Evolutionary conservation across 768 basidiomycete species (phyloP).

Genomic region (Sistotremastrum niveocremeum): DNA sequence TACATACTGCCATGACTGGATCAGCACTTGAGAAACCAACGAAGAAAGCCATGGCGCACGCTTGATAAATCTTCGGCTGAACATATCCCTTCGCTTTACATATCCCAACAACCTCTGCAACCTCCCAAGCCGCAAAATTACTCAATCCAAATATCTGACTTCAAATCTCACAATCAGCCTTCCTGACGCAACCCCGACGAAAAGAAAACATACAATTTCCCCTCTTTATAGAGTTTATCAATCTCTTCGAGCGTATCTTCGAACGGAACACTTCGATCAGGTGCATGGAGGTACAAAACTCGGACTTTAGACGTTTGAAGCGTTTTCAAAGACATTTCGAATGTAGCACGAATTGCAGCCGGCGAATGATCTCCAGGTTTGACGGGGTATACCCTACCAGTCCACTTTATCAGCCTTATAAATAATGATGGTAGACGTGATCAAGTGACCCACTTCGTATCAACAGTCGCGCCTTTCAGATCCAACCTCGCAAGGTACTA

Average conservation of each 20-base stretch:
- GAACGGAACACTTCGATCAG: constrained; percentile 43
- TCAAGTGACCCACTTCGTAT: constrained; percentile 29
- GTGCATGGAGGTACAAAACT: constrained; percentile 46
- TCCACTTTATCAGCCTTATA: background rate
- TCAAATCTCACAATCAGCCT: background rate
- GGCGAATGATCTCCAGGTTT: constrained; percentile 30
- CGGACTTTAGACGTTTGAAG: constrained; percentile 33
- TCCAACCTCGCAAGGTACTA: constrained; percentile 29
- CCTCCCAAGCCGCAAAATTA: constrained; percentile 47
- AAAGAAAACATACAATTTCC: constrained; percentile 31
- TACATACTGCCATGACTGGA: constrained; percentile 23
- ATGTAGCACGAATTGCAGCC: constrained; percentile 26
- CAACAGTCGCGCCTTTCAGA: constrained; percentile 26
- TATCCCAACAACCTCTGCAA: constrained; percentile 45
- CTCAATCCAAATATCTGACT: constrained; percentile 52
- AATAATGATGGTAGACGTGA: background rate
- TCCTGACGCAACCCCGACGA: background rate
- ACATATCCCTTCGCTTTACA: constrained; percentile 41
- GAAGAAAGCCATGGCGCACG: constrained; percentile 20
- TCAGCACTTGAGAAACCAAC: background rate
- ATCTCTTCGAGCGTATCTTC: constrained; percentile 41
- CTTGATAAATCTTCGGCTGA: constrained; percentile 42
- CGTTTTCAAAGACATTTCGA: constrained; percentile 31
- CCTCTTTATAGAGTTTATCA: constrained; percentile 42
- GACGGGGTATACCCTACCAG: constrained; percentile 25